These are phyloP conservation scores for Mycena vitilis DNA, from an alignment of 768 basidiomycete genomes.

Conservation along the genomic window DNA sequence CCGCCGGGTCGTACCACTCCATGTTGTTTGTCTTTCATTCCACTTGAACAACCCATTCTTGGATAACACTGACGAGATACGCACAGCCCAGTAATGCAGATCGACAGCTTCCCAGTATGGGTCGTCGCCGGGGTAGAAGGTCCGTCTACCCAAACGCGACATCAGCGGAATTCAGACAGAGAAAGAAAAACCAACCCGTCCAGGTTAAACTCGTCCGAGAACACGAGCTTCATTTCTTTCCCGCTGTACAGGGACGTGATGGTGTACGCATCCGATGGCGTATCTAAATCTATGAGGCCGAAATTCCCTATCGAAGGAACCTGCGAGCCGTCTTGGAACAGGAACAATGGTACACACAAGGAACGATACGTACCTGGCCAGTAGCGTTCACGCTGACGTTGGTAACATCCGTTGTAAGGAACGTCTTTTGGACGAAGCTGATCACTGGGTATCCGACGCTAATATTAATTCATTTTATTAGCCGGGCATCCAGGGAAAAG, in stretches of 20 bases:
- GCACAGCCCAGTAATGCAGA: slow-evolving; percentile 81
- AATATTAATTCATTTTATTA: background rate
- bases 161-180: too few species aligned
- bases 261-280: slow-evolving; percentile 68
- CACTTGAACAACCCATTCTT: background rate
- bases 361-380: slow-evolving; percentile 59
- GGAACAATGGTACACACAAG: background rate
- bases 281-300: slow-evolving; percentile 75
- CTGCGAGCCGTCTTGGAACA: background rate
- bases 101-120: slow-evolving; percentile 74
- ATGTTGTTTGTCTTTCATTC: slow-evolving; percentile 69
- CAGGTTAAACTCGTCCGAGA: slow-evolving; percentile 85
- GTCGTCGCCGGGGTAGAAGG: slow-evolving; percentile 60
- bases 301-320: slow-evolving; percentile 28
- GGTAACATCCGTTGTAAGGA: slow-evolving; percentile 66
- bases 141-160: background rate
- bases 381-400: slow-evolving; percentile 80
- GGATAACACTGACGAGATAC: slow-evolving; percentile 1
- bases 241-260: slow-evolving; percentile 62
- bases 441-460: slow-evolving; percentile 74
- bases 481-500: background rate
- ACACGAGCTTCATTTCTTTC: slow-evolving; percentile 74
- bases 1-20: slow-evolving; percentile 84
- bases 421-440: slow-evolving; percentile 57
- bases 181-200: slow-evolving; percentile 53